Evolutionary conservation across 345 rosid genomes (phyloP).

Genomic region (Syzygium jambos): DNA sequence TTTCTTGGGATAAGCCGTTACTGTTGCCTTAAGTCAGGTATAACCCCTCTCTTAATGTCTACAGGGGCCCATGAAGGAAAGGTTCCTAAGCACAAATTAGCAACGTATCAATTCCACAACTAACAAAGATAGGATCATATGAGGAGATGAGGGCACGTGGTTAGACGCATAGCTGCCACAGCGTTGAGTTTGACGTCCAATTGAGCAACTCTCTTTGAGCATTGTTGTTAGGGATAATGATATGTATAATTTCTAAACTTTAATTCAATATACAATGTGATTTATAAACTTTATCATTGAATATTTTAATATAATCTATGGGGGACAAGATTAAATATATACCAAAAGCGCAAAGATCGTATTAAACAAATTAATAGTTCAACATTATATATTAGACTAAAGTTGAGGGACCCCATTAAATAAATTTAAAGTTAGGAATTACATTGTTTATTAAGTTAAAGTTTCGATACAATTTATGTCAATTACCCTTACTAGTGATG

Average conservation of each 20-base stretch:
- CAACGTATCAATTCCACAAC: neutral
- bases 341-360: too few species aligned
- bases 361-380: too few species aligned
- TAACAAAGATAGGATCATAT: neutral
- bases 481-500: neutral
- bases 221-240: neutral
- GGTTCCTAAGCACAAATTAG: neutral
- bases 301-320: fast-evolving
- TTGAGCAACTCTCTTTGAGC: neutral
- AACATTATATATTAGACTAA: fast-evolving
- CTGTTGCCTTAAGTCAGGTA: neutral
- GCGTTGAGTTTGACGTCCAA: neutral
- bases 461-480: too few species aligned
- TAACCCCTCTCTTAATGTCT: neutral
- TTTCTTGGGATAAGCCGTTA: neutral
- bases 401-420: too few species aligned
- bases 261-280: fast-evolving
- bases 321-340: fast-evolving
- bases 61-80: neutral
- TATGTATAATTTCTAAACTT: too few species aligned
- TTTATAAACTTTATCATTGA: neutral
- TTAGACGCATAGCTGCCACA: neutral
- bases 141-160: neutral
- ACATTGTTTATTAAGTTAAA: fast-evolving
- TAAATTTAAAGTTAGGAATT: fast-evolving